A percentile compares a stretch with the other conserved stretches of the same genome.
Evolutionary conservation across 257 asterid genomes (phyloP).

Genomic region (Vinca minor): DNA sequence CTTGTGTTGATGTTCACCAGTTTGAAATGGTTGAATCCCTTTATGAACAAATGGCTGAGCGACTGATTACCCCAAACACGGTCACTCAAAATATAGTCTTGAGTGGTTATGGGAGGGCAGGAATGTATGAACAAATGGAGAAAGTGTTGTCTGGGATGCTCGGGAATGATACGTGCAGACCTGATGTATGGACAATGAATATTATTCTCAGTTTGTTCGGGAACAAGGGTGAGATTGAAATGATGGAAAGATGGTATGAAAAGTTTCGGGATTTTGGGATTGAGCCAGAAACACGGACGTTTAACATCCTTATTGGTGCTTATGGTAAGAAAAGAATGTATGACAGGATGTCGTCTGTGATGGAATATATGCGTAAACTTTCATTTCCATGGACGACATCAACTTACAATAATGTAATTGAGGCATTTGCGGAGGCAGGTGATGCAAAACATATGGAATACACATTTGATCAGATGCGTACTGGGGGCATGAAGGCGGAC

Average conservation of each 20-base stretch:
- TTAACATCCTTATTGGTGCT: slow-evolving; percentile 80
- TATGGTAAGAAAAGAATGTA: slow-evolving; percentile 85
- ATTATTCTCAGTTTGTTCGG: slow-evolving; percentile 71
- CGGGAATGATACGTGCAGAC: slow-evolving; percentile 40
- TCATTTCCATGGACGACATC: slow-evolving; percentile 91
- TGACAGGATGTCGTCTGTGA: slow-evolving; percentile 86
- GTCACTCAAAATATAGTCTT: slow-evolving; percentile 83
- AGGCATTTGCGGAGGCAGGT: slow-evolving; percentile 80
- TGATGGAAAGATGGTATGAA: slow-evolving; percentile 94
- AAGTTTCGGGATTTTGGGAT: slow-evolving; percentile 71
- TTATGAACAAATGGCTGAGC: slow-evolving; percentile 55
- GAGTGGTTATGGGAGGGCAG: slow-evolving; percentile 80
- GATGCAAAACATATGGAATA: slow-evolving; percentile 78
- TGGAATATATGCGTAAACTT: slow-evolving; percentile 94
- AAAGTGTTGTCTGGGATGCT: slow-evolving; percentile 64
- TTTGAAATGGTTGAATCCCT: slow-evolving; percentile 69
- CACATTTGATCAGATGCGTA: slow-evolving; percentile 76
- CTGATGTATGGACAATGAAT: slow-evolving; percentile 94
- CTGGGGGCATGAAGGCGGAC: slow-evolving; percentile 70
- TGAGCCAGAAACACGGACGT: slow-evolving; percentile 76
- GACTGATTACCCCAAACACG: slow-evolving; percentile 64
- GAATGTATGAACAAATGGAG: slow-evolving; percentile 83
- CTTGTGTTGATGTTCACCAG: slow-evolving; percentile 55
- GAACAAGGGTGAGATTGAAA: slow-evolving; percentile 67
- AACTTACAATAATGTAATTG: slow-evolving; percentile 84